Evolutionary conservation across 495 filamentous ascomycete genomes (phyloP).

Genomic region (Annulohypoxylon stygium): DNA sequence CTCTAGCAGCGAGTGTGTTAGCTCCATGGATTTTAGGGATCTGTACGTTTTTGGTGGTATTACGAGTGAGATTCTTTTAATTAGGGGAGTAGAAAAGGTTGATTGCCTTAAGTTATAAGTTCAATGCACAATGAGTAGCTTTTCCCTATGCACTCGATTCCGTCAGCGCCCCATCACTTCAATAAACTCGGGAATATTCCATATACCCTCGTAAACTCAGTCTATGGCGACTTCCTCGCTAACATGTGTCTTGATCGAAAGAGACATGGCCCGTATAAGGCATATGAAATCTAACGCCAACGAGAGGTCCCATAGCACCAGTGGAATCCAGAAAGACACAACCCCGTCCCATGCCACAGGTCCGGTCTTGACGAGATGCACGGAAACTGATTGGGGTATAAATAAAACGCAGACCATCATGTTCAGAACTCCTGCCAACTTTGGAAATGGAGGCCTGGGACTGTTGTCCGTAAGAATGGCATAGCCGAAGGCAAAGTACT

Average conservation of each 20-base stretch:
- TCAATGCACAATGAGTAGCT: too few species aligned
- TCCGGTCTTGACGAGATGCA: background rate
- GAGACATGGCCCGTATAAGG: background rate
- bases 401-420: background rate
- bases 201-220: background rate
- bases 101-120: too few species aligned
- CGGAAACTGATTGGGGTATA: background rate
- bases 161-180: too few species aligned
- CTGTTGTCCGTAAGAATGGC: background rate
- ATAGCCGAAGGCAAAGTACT: background rate
- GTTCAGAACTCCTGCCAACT: background rate
- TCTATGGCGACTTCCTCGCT: too few species aligned
- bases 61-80: too few species aligned
- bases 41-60: too few species aligned
- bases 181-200: too few species aligned
- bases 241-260: too few species aligned
- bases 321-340: constrained; percentile 1
- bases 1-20: too few species aligned
- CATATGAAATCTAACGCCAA: background rate
- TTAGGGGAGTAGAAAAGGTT: too few species aligned
- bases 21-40: too few species aligned
- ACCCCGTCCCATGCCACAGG: background rate
- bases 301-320: background rate
- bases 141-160: too few species aligned
- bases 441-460: background rate